Percentiles rank a stretch among this genome's conserved stretches.
phyloP scores from a whole-genome alignment of 371 early-diverging fungal genomes.

The Mucor irregularis region DNA sequence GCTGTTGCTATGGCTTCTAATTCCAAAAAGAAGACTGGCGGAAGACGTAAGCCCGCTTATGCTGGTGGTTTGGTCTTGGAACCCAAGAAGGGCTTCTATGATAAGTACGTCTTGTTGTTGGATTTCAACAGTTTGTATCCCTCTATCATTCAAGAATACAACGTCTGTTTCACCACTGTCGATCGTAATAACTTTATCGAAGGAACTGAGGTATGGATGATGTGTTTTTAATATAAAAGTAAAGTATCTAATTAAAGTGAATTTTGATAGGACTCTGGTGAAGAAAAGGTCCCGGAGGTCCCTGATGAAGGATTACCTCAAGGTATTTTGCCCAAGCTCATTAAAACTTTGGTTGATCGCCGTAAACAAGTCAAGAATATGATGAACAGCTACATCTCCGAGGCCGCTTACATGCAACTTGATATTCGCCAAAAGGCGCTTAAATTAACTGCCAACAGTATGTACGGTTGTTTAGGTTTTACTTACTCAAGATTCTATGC shows the following conservation, averaged over 20 bases:
- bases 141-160: slow-evolving; percentile 99
- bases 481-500: slow-evolving; percentile 97
- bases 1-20: slow-evolving; percentile 33
- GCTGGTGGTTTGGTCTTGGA: slow-evolving; percentile 98
- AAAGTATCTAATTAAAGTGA: background rate
- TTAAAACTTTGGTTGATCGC: slow-evolving; percentile 90
- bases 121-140: slow-evolving; percentile 99
- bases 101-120: slow-evolving; percentile 92
- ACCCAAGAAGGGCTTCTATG: slow-evolving; percentile 97
- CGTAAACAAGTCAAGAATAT: slow-evolving; percentile 91
- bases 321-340: slow-evolving; percentile 91
- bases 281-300: slow-evolving; percentile 76
- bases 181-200: slow-evolving; percentile 42
- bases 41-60: slow-evolving; percentile 90
- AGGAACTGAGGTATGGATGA: slow-evolving; percentile 4
- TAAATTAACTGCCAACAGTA: slow-evolving; percentile 99
- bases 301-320: slow-evolving; percentile 67
- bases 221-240: background rate
- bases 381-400: slow-evolving; percentile 76
- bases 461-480: slow-evolving; percentile 99
- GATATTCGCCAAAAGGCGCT: slow-evolving; percentile 97
- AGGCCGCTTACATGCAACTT: slow-evolving; percentile 65
- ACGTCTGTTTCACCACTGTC: slow-evolving; percentile 99
- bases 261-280: slow-evolving; percentile 28
- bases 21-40: slow-evolving; percentile 33